Percentiles rank a stretch among this genome's conserved stretches.
phyloP scores from a whole-genome alignment of 2,329 filamentous ascomycete species.

The Endothia cerciana region DNA sequence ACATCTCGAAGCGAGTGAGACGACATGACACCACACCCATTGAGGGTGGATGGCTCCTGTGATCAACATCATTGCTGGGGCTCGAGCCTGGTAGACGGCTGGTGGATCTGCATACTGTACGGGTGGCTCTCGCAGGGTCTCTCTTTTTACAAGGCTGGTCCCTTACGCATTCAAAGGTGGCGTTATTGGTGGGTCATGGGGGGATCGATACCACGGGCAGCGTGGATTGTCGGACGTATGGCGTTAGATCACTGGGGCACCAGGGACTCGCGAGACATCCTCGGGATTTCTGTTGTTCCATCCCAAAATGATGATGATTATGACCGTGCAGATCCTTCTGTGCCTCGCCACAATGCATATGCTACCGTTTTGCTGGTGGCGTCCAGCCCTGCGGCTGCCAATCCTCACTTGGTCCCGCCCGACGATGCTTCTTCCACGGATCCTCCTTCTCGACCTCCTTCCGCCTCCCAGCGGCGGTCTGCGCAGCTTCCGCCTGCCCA shows the following conservation, averaged over 20 bases:
- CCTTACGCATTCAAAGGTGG: not conserved
- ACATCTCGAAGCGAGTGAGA: not conserved
- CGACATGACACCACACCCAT: no score
- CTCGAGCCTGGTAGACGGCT: not conserved
- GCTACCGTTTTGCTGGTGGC: slow-evolving; percentile 40
- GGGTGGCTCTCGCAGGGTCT: not conserved
- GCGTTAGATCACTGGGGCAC: slow-evolving; percentile 10
- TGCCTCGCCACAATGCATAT: not conserved
- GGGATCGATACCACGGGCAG: not conserved
- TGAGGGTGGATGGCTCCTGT: not conserved
- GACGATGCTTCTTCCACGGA: slow-evolving; percentile 61
- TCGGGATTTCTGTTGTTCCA: not conserved
- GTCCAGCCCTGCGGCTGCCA: slow-evolving; percentile 71
- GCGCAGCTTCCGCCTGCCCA: slow-evolving; percentile 17
- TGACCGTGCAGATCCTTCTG: slow-evolving; percentile 1
- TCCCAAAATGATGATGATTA: not conserved
- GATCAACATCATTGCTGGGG: slow-evolving; percentile 1
- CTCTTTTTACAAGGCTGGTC: not conserved
- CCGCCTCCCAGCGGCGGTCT: not conserved
- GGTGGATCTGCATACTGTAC: not conserved
- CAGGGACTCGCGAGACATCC: not conserved
- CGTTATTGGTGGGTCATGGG: not conserved
- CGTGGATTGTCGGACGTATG: slow-evolving; percentile 2
- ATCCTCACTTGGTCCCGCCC: slow-evolving; percentile 62
- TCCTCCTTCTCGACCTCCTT: slow-evolving; percentile 38